A percentile compares a stretch with the other conserved stretches of the same genome.
Conservation (phyloP, 805 yeast genomes). For the Myxozyma nipponensis region DNA sequence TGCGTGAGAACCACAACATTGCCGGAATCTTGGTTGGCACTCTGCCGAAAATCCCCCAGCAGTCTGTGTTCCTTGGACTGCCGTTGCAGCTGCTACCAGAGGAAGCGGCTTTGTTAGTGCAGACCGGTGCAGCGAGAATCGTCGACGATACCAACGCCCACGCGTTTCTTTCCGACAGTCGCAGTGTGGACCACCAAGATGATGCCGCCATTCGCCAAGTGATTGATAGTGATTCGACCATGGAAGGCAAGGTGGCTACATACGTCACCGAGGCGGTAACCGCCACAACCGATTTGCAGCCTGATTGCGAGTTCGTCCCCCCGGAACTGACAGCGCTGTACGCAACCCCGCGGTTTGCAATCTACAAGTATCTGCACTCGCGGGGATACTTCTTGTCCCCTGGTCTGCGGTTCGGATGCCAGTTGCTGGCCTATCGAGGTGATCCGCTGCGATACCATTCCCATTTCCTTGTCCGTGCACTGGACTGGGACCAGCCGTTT, state of each 20-base stretch:
- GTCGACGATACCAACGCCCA: constrained; percentile 43
- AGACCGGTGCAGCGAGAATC: constrained; percentile 35
- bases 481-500: constrained; percentile 49
- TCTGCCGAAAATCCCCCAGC: constrained; percentile 87
- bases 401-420: constrained; percentile 88
- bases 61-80: constrained; percentile 77
- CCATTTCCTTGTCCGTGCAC: constrained; percentile 64
- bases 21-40: constrained; percentile 81
- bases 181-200: too few relatives aligned
- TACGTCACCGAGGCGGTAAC: background rate
- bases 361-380: constrained; percentile 44
- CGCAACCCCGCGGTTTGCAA: constrained; percentile 32
- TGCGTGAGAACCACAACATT: constrained; percentile 58
- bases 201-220: constrained; percentile 2
- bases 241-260: constrained; percentile 1
- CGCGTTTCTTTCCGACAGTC: background rate
- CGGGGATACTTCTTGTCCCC: constrained; percentile 63
- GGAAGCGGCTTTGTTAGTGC: constrained; percentile 65
- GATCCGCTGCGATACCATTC: constrained; percentile 91
- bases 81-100: constrained; percentile 73
- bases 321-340: constrained; percentile 1
- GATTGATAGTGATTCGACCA: background rate
- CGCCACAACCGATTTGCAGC: background rate
- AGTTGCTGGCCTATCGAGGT: constrained; percentile 87
- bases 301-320: background rate